Percentiles rank a stretch among this genome's conserved stretches.
phyloP scores from a whole-genome alignment of 2,329 filamentous ascomycete species.

The Cladosporium sp. region DNA sequence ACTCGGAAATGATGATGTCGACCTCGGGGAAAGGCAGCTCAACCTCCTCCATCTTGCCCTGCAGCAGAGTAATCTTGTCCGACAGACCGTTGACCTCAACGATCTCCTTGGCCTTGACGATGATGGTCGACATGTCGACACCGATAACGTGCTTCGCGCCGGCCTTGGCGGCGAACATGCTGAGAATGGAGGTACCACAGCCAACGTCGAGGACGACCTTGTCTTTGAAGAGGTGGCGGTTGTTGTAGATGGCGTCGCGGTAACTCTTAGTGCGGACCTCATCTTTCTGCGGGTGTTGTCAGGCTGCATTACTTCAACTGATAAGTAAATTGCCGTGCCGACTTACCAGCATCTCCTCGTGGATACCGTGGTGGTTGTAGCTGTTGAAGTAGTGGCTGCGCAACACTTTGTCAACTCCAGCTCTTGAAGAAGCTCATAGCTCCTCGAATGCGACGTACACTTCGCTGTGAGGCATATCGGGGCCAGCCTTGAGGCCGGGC shows the following conservation, averaged over 20 bases:
- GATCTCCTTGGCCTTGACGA: slow-evolving; percentile 96
- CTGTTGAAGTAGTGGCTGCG: slow-evolving; percentile 48
- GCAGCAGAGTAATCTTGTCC: slow-evolving; percentile 93
- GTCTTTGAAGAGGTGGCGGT: slow-evolving; percentile 87
- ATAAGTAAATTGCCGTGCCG: slow-evolving; percentile 12
- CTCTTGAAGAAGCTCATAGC: slow-evolving; percentile 21
- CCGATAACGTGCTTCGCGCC: slow-evolving; percentile 98
- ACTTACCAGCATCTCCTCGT: slow-evolving; percentile 96
- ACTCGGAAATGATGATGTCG: slow-evolving; percentile 99
- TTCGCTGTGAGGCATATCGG: slow-evolving; percentile 77
- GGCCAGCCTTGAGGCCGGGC: slow-evolving; percentile 7
- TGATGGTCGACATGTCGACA: slow-evolving; percentile 99
- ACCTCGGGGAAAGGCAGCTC: slow-evolving; percentile 88
- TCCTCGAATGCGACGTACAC: slow-evolving; percentile 99
- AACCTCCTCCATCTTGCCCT: slow-evolving; percentile 99
- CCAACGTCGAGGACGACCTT: slow-evolving; percentile 94
- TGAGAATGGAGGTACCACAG: slow-evolving; percentile 94
- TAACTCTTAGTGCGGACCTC: slow-evolving; percentile 95
- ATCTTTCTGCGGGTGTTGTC: slow-evolving; percentile 65
- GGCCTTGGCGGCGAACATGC: slow-evolving; percentile 96
- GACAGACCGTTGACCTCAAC: slow-evolving; percentile 85
- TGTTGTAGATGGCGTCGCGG: slow-evolving; percentile 95
- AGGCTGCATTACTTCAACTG: slow-evolving; percentile 1
- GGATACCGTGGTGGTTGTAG: slow-evolving; percentile 99
- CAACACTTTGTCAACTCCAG: background rate